These are phyloP conservation scores for Circinella umbellata DNA, from an alignment of 371 early-diverging fungal species.

Conservation along the genomic window DNA sequence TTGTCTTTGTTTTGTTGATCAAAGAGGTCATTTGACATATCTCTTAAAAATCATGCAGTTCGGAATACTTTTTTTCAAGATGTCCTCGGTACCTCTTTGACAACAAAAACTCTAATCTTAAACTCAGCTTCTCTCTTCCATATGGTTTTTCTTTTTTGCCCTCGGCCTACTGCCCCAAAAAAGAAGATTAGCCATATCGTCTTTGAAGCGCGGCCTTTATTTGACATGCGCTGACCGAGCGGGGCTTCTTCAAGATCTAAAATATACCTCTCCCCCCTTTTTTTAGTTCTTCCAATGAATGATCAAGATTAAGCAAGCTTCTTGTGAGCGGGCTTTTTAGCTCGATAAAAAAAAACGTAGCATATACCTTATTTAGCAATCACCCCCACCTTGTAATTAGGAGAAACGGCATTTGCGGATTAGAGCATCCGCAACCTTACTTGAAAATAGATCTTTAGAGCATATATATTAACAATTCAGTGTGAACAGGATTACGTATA, in stretches of 20 bases:
- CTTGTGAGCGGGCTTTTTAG: background rate
- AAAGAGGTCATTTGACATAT: no score
- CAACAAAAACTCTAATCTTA: no score
- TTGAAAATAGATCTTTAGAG: no score
- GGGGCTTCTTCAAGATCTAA: background rate
- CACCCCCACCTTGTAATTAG: background rate
- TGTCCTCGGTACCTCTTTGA: no score
- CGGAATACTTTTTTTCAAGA: no score
- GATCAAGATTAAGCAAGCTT: background rate
- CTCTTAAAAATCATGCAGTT: no score
- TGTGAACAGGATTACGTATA: no score
- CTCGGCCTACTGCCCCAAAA: background rate
- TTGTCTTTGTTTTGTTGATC: no score
- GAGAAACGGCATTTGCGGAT: slow-evolving; percentile 11
- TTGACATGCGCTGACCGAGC: no score
- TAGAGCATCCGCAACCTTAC: background rate
- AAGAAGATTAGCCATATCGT: background rate
- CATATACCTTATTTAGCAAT: slow-evolving; percentile 2
- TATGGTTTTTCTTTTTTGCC: no score
- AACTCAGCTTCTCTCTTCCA: no score
- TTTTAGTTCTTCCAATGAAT: background rate
- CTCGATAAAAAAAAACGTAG: background rate
- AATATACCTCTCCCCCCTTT: no score
- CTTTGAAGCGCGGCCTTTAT: background rate
- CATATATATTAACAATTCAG: background rate